phyloP scores from a whole-genome alignment of 345 rosid species.

The Linum lewisii region DNA sequence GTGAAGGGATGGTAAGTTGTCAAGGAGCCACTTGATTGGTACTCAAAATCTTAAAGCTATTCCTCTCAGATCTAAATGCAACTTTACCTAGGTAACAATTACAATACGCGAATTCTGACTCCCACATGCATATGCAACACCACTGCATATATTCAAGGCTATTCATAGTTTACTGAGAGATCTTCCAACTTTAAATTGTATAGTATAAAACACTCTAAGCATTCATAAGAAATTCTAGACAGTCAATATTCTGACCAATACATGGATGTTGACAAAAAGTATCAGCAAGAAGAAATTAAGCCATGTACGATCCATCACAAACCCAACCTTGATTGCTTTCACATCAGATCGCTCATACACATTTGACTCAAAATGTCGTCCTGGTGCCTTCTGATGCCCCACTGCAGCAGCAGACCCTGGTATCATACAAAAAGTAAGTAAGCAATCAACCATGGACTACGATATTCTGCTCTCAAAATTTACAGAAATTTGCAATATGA shows the following conservation, averaged over 20 bases:
- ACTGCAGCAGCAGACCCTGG: constrained; percentile 31
- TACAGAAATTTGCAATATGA: not conserved
- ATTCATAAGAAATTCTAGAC: not conserved
- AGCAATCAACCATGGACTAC: not conserved
- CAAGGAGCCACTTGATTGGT: no score
- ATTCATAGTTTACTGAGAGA: no score
- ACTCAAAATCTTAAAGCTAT: no score
- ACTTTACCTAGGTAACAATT: no score
- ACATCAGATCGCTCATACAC: constrained; percentile 44
- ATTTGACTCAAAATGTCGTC: constrained; percentile 41
- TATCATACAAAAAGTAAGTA: constrained; percentile 10
- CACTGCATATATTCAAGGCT: no score
- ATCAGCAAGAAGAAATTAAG: not conserved
- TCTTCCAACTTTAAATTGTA: no score
- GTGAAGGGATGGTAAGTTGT: no score
- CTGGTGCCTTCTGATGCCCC: constrained; percentile 37
- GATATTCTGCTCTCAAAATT: not conserved
- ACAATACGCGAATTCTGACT: no score
- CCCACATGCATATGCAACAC: no score
- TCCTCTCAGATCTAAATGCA: no score
- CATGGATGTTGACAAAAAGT: not conserved
- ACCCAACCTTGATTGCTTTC: constrained; percentile 42
- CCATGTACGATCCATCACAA: not conserved
- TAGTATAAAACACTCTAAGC: no score
- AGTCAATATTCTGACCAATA: not conserved